These are phyloP conservation scores for Colletotrichum sp. DNA, from an alignment of 2,329 filamentous ascomycete species.

Conservation along the genomic window DNA sequence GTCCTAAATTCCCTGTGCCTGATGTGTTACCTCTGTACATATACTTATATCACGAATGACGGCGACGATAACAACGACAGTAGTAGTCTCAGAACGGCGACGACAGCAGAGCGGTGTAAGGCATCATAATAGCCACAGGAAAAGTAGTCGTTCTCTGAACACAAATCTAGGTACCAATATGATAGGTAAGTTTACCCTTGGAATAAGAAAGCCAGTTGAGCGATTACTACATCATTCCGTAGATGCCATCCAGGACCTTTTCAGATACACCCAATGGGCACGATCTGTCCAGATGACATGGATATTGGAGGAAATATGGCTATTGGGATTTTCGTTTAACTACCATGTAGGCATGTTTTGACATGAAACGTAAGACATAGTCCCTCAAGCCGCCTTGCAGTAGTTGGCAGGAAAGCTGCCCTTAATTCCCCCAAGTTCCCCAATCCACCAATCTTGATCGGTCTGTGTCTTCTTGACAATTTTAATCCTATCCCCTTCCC, in stretches of 20 bases:
- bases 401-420: conserved; percentile 88
- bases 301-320: not conserved
- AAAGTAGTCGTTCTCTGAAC: too few relatives aligned
- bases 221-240: not conserved
- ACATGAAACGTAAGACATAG: not conserved
- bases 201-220: not conserved
- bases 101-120: too few relatives aligned
- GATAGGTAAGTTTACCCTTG: not conserved
- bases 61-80: too few relatives aligned
- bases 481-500: conserved; percentile 77
- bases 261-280: not conserved
- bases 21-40: too few relatives aligned
- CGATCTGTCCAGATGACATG: not conserved
- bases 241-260: not conserved
- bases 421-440: conserved; percentile 70
- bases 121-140: too few relatives aligned
- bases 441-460: conserved; percentile 88
- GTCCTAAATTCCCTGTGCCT: too few relatives aligned
- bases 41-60: too few relatives aligned
- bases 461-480: conserved; percentile 81
- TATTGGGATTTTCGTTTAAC: not conserved
- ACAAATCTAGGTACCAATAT: not conserved
- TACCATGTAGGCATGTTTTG: not conserved
- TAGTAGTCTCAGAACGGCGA: too few relatives aligned
- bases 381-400: conserved; percentile 52